Conservation (phyloP, 1,284 basidiomycete species). For the Anthracocystis setariae region DNA sequence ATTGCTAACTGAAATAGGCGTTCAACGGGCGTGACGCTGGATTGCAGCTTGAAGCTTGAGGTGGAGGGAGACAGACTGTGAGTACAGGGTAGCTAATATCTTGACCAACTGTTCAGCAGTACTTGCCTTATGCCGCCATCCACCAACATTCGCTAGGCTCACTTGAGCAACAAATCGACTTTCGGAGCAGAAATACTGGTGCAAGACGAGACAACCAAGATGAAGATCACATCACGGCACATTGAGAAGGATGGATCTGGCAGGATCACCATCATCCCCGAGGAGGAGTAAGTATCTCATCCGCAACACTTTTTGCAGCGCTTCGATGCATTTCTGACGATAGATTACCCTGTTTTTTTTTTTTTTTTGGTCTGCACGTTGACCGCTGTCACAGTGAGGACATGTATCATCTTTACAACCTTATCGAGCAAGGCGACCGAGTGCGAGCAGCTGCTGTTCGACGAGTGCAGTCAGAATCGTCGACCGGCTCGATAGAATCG, state of each 20-base stretch:
- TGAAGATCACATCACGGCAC: constrained; percentile 64
- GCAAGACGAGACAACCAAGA: constrained; percentile 19
- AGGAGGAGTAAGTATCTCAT: constrained; percentile 61
- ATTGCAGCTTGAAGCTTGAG: constrained; percentile 14
- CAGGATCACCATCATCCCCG: constrained; percentile 59
- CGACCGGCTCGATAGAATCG: constrained; percentile 92
- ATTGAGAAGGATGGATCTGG: constrained; percentile 66
- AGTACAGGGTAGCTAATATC: constrained; percentile 13
- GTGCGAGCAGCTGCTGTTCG: constrained; percentile 90
- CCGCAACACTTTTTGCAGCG: not conserved
- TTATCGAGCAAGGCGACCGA: constrained; percentile 82
- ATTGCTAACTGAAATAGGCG: constrained; percentile 4
- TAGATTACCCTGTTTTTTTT: too few species aligned
- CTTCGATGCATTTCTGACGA: not conserved
- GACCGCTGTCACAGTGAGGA: constrained; percentile 75
- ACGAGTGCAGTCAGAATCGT: constrained; percentile 77
- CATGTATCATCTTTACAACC: constrained; percentile 99
- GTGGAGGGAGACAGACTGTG: not conserved
- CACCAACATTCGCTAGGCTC: not conserved
- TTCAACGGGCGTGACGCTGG: constrained; percentile 22
- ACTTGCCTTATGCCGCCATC: constrained; percentile 4
- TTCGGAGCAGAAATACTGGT: not conserved
- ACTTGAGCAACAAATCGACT: not conserved
- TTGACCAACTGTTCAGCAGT: not conserved
- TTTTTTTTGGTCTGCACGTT: not conserved